Conservation (phyloP, 2,329 filamentous ascomycete genomes). For the Chaetomiaceae sp. region DNA sequence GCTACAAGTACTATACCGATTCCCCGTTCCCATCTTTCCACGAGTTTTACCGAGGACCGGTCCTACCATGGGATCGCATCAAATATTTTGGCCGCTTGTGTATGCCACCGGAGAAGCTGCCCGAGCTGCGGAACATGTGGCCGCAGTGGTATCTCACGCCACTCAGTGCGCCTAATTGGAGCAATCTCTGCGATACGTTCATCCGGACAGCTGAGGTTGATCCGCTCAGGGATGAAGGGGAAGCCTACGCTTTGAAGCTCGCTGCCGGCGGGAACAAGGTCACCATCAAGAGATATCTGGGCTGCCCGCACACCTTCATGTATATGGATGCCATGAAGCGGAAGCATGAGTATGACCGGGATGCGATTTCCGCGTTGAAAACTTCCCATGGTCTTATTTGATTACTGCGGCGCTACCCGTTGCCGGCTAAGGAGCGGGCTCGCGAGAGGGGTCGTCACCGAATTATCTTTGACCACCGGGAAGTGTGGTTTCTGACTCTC, state of each 20-base stretch:
- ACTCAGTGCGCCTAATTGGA: conserved; percentile 32
- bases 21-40: conserved; percentile 35
- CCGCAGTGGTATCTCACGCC: conserved; percentile 36
- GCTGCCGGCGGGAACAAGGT: conserved; percentile 35
- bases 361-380: conserved; percentile 31
- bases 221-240: conserved; percentile 39
- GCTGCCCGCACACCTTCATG: conserved; percentile 40
- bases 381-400: conserved; percentile 30
- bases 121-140: conserved; percentile 28
- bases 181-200: conserved; percentile 33
- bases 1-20: conserved; percentile 32
- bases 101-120: conserved; percentile 28
- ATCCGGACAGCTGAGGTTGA: conserved; percentile 36
- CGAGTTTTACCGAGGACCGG: conserved; percentile 33
- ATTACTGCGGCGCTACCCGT: neutral
- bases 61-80: conserved; percentile 35
- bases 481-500: neutral
- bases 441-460: too few relatives aligned
- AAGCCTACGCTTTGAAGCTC: conserved; percentile 37
- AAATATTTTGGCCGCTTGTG: conserved; percentile 31
- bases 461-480: too few relatives aligned
- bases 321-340: conserved; percentile 24
- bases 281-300: conserved; percentile 35
- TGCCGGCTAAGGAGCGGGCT: neutral
- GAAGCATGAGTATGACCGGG: conserved; percentile 34